A percentile compares a stretch with the other conserved stretches of the same genome.
Evolutionary conservation across 352 stramenopile species (phyloP).

Genomic region (Pythium volutum): DNA sequence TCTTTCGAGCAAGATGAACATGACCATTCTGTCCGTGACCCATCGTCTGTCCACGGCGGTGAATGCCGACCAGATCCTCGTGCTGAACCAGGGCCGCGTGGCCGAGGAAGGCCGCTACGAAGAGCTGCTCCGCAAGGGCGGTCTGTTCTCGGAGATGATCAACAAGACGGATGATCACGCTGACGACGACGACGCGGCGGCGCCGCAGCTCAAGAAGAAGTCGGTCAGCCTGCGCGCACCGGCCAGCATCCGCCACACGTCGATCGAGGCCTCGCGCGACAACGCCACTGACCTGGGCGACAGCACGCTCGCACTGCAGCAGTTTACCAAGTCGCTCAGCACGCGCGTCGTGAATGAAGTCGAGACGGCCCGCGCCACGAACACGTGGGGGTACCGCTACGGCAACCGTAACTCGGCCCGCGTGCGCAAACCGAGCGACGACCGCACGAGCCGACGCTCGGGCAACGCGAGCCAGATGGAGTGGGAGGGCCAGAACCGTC

Average conservation of each 20-base stretch:
- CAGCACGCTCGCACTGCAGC: conserved; percentile 70
- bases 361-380: conserved; percentile 36
- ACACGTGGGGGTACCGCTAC: conserved; percentile 80
- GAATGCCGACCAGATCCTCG: conserved; percentile 80
- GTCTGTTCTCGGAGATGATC: conserved; percentile 85
- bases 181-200: conserved; percentile 35
- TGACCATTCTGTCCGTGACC: conserved; percentile 89
- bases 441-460: conserved; percentile 54
- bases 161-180: conserved; percentile 66
- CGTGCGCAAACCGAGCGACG: conserved; percentile 57
- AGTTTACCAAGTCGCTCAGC: conserved; percentile 82
- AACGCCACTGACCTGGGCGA: conserved; percentile 14
- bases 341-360: conserved; percentile 67
- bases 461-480: conserved; percentile 60
- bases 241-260: conserved; percentile 11
- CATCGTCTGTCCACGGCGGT: conserved; percentile 81
- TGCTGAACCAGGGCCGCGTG: conserved; percentile 71
- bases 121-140: conserved; percentile 56
- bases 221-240: conserved; percentile 5
- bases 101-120: conserved; percentile 81
- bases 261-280: conserved; percentile 14
- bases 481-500: conserved; percentile 34
- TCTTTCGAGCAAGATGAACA: conserved; percentile 80
- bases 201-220: conserved; percentile 25
- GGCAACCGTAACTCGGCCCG: conserved; percentile 64